Evolutionary conservation across 306 rosid species (phyloP).

Genomic region (Nissolia schottii): DNA sequence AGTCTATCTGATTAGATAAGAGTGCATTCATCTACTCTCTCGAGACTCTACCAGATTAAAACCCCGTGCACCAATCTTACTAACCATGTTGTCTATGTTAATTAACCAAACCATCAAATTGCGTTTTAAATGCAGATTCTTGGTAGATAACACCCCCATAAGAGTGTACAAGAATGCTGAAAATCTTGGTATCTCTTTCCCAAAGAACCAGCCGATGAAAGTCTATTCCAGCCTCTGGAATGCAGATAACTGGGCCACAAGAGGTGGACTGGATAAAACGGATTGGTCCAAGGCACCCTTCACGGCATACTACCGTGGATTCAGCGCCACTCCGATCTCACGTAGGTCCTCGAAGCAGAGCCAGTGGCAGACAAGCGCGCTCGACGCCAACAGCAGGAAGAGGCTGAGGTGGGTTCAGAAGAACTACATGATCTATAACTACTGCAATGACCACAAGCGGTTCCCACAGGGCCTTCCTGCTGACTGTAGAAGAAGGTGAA

Average conservation of each 20-base stretch:
- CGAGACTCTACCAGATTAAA: too few relatives aligned
- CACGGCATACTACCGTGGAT: conserved; percentile 48
- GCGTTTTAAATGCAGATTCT: conserved; percentile 38
- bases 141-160: conserved; percentile 56
- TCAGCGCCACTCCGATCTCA: conserved; percentile 37
- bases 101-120: background rate
- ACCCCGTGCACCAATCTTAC: too few relatives aligned
- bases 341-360: conserved; percentile 9
- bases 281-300: conserved; percentile 76
- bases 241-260: conserved; percentile 82
- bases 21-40: too few relatives aligned
- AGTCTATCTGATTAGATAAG: too few relatives aligned
- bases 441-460: conserved; percentile 41
- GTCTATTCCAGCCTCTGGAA: conserved; percentile 65
- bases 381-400: conserved; percentile 41
- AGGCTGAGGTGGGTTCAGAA: conserved; percentile 50
- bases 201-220: conserved; percentile 65
- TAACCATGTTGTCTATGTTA: background rate
- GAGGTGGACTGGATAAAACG: conserved; percentile 71
- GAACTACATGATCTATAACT: conserved; percentile 45
- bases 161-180: conserved; percentile 67
- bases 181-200: conserved; percentile 49
- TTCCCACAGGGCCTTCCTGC: conserved; percentile 50
- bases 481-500: conserved; percentile 28
- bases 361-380: conserved; percentile 15